A percentile compares a stretch with the other conserved stretches of the same genome.
Evolutionary conservation across 306 rosid species (phyloP).

Genomic region (Urtica urens): DNA sequence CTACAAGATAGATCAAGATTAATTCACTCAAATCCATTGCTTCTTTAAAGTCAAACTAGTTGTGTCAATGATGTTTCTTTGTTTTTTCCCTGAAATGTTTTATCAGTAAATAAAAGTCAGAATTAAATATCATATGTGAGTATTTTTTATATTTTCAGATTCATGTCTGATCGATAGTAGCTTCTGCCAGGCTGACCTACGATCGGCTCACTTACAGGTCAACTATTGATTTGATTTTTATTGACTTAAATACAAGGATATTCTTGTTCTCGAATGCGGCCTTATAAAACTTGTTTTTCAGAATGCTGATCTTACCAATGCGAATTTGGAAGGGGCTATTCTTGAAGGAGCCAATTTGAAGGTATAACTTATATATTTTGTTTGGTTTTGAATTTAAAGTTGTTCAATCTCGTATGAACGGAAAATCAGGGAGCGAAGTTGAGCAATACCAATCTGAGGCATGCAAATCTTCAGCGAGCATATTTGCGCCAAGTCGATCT

Average conservation of each 20-base stretch:
- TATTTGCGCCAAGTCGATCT: constrained; percentile 74
- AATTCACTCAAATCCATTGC: no score
- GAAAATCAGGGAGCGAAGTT: constrained; percentile 71
- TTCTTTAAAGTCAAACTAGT: no score
- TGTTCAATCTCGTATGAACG: not conserved
- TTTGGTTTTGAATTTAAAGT: no score
- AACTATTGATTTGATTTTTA: no score
- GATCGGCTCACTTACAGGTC: constrained; percentile 96
- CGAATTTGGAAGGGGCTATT: constrained; percentile 84
- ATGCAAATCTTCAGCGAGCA: constrained; percentile 90
- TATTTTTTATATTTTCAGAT: constrained; percentile 38
- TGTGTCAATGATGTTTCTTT: no score
- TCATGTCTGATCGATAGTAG: constrained; percentile 72
- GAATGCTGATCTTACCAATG: constrained; percentile 91
- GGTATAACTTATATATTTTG: constrained; percentile 38
- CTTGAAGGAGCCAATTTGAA: constrained; percentile 93
- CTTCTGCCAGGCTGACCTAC: constrained; percentile 90
- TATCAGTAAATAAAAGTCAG: no score
- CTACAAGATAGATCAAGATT: no score
- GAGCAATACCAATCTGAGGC: constrained; percentile 61
- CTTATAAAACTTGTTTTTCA: constrained; percentile 20
- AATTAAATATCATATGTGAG: no score
- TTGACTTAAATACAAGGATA: no score
- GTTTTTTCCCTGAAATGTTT: no score
- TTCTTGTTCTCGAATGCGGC: no score